Conservation (phyloP, 176 grass and related monocot genomes). For the Tillandsia fasciculata region DNA sequence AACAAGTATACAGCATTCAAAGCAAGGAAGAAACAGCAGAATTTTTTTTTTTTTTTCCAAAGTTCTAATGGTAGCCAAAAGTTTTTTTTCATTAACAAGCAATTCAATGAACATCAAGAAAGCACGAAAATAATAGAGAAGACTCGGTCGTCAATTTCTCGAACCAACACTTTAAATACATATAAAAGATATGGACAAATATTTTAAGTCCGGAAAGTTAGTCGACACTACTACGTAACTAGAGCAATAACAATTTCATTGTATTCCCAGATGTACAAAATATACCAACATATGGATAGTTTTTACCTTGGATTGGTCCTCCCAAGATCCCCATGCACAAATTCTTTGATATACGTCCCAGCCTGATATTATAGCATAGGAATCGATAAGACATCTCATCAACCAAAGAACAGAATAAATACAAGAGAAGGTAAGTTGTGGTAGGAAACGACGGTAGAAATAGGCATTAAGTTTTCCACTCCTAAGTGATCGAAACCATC, state of each 20-base stretch:
- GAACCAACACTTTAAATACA: too few species aligned
- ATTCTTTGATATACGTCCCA: slow-evolving; percentile 96
- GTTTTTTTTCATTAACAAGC: too few species aligned
- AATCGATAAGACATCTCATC: slow-evolving; percentile 8
- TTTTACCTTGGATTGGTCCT: slow-evolving; percentile 79
- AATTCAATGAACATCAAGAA: too few species aligned
- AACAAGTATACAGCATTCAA: background rate
- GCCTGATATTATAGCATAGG: slow-evolving; percentile 39
- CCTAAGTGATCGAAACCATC: background rate
- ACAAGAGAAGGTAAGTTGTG: background rate
- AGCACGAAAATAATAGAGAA: too few species aligned
- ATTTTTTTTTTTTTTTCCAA: too few species aligned
- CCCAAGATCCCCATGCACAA: slow-evolving; percentile 90
- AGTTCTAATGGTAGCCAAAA: too few species aligned
- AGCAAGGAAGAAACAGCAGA: too few species aligned
- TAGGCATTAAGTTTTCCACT: background rate
- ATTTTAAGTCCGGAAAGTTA: background rate
- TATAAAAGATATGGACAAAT: background rate
- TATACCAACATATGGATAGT: background rate
- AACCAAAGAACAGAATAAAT: background rate
- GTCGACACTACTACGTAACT: background rate
- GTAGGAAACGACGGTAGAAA: background rate
- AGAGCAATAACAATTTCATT: background rate
- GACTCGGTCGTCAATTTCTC: too few species aligned
- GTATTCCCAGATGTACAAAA: background rate